Evolutionary conservation across 2,329 filamentous ascomycete species (phyloP), one percentile per base, ranked within the genome.

Genomic region (Claviceps pazoutovae): DNA sequence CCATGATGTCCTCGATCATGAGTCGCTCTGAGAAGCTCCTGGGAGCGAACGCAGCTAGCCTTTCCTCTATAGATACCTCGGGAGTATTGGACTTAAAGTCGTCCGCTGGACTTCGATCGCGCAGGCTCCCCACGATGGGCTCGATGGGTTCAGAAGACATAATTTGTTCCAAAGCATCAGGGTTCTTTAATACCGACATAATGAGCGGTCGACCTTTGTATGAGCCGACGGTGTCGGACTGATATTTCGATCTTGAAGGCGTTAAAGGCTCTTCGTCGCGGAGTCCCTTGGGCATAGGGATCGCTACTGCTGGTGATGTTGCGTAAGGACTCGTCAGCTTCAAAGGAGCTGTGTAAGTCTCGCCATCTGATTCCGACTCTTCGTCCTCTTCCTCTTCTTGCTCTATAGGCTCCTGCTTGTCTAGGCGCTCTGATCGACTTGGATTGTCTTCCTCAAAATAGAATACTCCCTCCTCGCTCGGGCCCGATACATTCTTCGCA

Each of bases 151-250:
- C 74, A 49, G 77, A 62, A 11, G 71, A 70, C 11, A 68, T 71
- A 2, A 74, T 74, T 56, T 69, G 66, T 23, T 71, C 73, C 52
- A 75, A 71, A 1, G 79, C 51, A 21, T 74, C 69, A 8, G 73
- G 68, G 48, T 74, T 69, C 47, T 68, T 70, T 46, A 80, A 70
- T 14, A 79, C 67, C 2, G 73, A 71, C 65, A 79, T 75, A 38
- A 70, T 67, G 47, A 80, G 72, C 14, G 75, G 69, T 19, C 69
- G 69, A 44, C 76, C 76, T 58, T 72, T 76, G 57, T 76, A 78
- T n/a, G 75, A 79, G 2, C 75, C 75, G 14, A 75, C 61, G 6
- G 72, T 74, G 17, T 68, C 68, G 21, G 66, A 61, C 44, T 67
- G 61, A 50, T 66, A 66, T 46, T 64, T 66, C 47, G 66, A 57